Percentiles rank a stretch among this genome's conserved stretches.
Evolutionary conservation across 805 yeast genomes (phyloP).

Genomic region (Candida vaughaniae): DNA sequence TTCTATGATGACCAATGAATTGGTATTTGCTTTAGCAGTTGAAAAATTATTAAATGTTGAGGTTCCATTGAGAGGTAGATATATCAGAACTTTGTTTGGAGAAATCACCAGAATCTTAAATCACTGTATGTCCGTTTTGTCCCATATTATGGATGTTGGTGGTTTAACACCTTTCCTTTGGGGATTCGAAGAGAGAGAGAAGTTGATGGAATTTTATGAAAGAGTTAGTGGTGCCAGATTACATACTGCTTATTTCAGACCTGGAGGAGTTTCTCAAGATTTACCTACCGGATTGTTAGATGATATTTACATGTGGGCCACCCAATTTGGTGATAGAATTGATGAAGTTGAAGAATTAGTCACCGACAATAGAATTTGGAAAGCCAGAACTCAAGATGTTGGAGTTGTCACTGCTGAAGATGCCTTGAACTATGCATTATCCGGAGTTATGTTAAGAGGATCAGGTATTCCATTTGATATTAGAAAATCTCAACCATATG

Average conservation of each 20-base stretch:
- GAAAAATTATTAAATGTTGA: slow-evolving; percentile 83
- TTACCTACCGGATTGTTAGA: slow-evolving; percentile 82
- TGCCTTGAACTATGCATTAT: slow-evolving; percentile 74
- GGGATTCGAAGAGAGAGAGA: slow-evolving; percentile 94
- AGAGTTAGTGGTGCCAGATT: slow-evolving; percentile 88
- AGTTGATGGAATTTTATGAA: slow-evolving; percentile 89
- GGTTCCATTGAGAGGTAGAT: slow-evolving; percentile 81
- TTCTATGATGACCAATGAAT: slow-evolving; percentile 88
- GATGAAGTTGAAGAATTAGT: slow-evolving; percentile 88
- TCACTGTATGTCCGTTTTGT: slow-evolving; percentile 81
- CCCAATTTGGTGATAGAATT: slow-evolving; percentile 89
- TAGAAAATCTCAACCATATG: slow-evolving; percentile 85
- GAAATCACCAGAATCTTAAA: slow-evolving; percentile 82
- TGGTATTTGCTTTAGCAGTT: slow-evolving; percentile 78
- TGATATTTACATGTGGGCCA: slow-evolving; percentile 94
- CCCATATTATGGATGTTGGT: slow-evolving; percentile 95
- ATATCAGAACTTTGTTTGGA: slow-evolving; percentile 81
- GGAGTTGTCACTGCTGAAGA: slow-evolving; percentile 85
- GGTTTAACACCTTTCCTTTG: slow-evolving; percentile 90
- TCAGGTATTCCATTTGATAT: slow-evolving; percentile 86
- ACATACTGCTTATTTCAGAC: slow-evolving; percentile 85
- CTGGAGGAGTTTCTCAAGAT: slow-evolving; percentile 91
- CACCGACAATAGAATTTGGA: slow-evolving; percentile 92
- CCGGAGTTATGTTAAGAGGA: slow-evolving; percentile 90
- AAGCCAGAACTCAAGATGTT: slow-evolving; percentile 77